Evolutionary conservation across 805 yeast genomes (phyloP).

Genomic region (Pichia gijzeniarum): DNA sequence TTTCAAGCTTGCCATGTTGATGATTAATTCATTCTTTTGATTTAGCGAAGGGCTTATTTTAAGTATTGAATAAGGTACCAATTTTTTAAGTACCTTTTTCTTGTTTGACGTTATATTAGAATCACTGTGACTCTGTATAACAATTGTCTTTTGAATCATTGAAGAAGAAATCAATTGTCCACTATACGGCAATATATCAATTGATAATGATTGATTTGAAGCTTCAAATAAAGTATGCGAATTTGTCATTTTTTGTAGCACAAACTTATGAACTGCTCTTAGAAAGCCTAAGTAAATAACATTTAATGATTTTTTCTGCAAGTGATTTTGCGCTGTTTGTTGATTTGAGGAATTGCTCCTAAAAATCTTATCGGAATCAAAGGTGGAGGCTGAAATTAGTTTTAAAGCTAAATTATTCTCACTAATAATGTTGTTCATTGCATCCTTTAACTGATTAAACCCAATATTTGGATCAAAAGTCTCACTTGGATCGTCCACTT

Average conservation of each 20-base stretch:
- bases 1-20: constrained; percentile 26
- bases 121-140: not conserved
- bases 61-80: constrained; percentile 27
- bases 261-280: constrained; percentile 41
- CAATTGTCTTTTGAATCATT: constrained; percentile 18
- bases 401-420: constrained; percentile 23
- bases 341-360: constrained; percentile 9
- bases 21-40: constrained; percentile 39
- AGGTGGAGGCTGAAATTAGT: constrained; percentile 23
- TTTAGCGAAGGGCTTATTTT: constrained; percentile 44
- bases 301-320: constrained; percentile 24
- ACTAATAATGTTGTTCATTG: constrained; percentile 26
- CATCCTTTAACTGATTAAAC: constrained; percentile 28
- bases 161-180: constrained; percentile 34
- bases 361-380: constrained; percentile 25
- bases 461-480: constrained; percentile 17
- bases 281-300: constrained; percentile 40
- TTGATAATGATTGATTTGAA: constrained; percentile 24
- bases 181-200: constrained; percentile 43
- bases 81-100: constrained; percentile 7
- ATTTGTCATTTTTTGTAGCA: constrained; percentile 24
- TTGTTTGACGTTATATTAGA: constrained; percentile 3
- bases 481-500: constrained; percentile 9
- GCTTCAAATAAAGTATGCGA: constrained; percentile 18
- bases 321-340: constrained; percentile 4